Percentiles rank a stretch among this genome's conserved stretches.
These are phyloP conservation scores for Malus sylvestris DNA, from an alignment of 306 rosid species.

Conservation along the genomic window DNA sequence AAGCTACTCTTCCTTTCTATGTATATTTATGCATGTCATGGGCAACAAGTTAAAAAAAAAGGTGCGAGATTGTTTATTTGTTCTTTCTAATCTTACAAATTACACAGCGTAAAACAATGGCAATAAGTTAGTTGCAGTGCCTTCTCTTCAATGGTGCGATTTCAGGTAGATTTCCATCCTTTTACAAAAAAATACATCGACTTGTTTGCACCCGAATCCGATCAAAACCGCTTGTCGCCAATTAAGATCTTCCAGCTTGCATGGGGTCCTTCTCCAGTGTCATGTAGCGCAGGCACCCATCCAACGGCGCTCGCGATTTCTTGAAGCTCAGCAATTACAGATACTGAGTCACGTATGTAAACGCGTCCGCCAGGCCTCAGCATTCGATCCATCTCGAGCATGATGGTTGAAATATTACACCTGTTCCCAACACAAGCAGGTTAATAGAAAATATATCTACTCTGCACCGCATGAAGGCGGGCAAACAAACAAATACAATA, in stretches of 20 bases:
- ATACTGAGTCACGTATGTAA: slow-evolving; percentile 62
- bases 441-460: neutral
- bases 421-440: slow-evolving; percentile 28
- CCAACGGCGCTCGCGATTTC: slow-evolving; percentile 63
- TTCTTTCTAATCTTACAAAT: neutral
- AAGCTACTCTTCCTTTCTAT: no score
- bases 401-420: slow-evolving; percentile 71
- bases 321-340: slow-evolving; percentile 47
- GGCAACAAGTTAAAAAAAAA: neutral
- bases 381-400: slow-evolving; percentile 88
- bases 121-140: slow-evolving; percentile 21
- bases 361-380: slow-evolving; percentile 81
- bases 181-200: neutral
- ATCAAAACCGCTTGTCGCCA: slow-evolving; percentile 56
- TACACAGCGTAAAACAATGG: neutral
- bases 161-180: slow-evolving; percentile 2
- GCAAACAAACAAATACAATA: neutral
- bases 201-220: slow-evolving; percentile 8
- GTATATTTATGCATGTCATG: no score
- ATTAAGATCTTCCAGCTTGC: slow-evolving; percentile 75
- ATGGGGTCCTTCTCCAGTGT: slow-evolving; percentile 84
- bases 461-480: neutral
- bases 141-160: slow-evolving; percentile 11
- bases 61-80: neutral
- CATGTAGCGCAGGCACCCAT: slow-evolving; percentile 44